A percentile compares a stretch with the other conserved stretches of the same genome.
Evolutionary conservation across 2,329 filamentous ascomycete species (phyloP).

Genomic region (Knoxdaviesia capensis): DNA sequence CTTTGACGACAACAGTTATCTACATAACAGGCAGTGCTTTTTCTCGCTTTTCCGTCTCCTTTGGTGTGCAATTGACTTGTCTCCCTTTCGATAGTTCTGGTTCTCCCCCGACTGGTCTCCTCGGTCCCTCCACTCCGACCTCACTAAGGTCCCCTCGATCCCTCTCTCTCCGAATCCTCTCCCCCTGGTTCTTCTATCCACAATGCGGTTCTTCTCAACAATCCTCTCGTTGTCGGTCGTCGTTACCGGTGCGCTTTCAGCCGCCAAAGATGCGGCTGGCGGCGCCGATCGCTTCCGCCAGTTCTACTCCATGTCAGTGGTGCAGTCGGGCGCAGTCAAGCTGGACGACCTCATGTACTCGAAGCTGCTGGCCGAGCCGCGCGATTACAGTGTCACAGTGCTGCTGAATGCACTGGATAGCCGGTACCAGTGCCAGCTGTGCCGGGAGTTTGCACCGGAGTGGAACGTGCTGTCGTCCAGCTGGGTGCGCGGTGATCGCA

Average conservation of each 20-base stretch:
- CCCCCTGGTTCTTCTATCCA: slow-evolving; percentile 8
- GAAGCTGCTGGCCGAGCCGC: slow-evolving; percentile 52
- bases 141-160: too few relatives aligned
- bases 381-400: slow-evolving; percentile 68
- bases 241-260: slow-evolving; percentile 30
- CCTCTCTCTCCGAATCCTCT: too few relatives aligned
- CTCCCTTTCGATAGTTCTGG: too few relatives aligned
- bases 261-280: slow-evolving; percentile 39
- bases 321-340: slow-evolving; percentile 46
- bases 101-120: too few relatives aligned
- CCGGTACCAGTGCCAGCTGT: slow-evolving; percentile 70
- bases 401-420: slow-evolving; percentile 73
- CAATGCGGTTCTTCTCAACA: slow-evolving; percentile 48
- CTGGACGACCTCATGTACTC: slow-evolving; percentile 60
- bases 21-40: too few relatives aligned
- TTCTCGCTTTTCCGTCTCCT: too few relatives aligned
- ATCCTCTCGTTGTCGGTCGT: slow-evolving; percentile 45
- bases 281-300: slow-evolving; percentile 43
- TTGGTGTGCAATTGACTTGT: too few relatives aligned
- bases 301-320: slow-evolving; percentile 48
- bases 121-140: too few relatives aligned
- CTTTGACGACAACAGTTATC: too few relatives aligned
- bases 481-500: slow-evolving; percentile 72
- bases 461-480: slow-evolving; percentile 74
- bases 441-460: slow-evolving; percentile 81